Evolutionary conservation across 176 grass and related monocot species (phyloP).

Genomic region (Hyparrhenia diplandra): DNA sequence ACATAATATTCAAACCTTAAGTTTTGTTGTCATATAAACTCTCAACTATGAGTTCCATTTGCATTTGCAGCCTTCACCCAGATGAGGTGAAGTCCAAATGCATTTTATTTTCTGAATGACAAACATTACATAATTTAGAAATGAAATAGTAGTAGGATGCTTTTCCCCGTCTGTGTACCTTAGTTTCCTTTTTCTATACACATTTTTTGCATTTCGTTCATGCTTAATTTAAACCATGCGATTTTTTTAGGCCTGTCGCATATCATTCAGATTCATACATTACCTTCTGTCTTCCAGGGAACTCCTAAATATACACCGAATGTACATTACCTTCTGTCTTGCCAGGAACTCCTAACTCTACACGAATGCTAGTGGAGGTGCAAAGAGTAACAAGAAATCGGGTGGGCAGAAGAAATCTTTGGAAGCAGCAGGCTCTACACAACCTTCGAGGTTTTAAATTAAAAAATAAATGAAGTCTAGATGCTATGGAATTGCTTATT

Average conservation of each 20-base stretch:
- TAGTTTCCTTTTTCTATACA: neutral
- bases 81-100: neutral
- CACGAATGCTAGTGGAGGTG: constrained; percentile 11
- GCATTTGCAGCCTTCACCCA: neutral
- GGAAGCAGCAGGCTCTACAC: constrained; percentile 57
- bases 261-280: neutral
- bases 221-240: constrained; percentile 6
- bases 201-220: constrained; percentile 7
- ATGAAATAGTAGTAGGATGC: neutral
- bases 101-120: neutral
- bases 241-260: neutral
- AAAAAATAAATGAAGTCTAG: constrained; percentile 26
- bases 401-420: constrained; percentile 85
- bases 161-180: neutral
- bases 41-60: neutral
- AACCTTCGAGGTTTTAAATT: constrained; percentile 71
- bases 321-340: too few species aligned
- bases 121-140: neutral
- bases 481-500: constrained; percentile 26
- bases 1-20: neutral
- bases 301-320: too few species aligned
- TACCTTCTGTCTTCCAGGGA: too few species aligned
- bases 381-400: constrained; percentile 72
- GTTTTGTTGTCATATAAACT: neutral
- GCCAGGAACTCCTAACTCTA: constrained; percentile 42